Evolutionary conservation across 164 flowering plant species (phyloP).

Genomic region (Magnolia changhungtana): DNA sequence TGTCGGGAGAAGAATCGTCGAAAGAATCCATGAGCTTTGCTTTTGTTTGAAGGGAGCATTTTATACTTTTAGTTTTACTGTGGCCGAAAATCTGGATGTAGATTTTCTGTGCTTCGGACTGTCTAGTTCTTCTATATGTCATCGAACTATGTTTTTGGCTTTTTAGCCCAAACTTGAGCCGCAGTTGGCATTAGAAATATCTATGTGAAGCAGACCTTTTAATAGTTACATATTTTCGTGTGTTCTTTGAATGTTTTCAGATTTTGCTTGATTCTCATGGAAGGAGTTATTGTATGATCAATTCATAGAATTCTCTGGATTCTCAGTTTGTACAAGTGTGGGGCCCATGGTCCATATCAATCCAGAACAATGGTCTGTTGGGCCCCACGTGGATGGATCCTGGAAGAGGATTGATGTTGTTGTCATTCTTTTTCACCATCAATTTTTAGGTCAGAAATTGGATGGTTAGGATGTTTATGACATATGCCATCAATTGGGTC

Average conservation of each 20-base stretch:
- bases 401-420: no score
- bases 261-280: background rate
- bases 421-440: no score
- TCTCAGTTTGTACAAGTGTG: no score
- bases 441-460: no score
- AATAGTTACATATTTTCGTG: no score
- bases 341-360: background rate
- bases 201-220: background rate
- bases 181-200: background rate
- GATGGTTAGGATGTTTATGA: no score
- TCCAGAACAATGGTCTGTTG: no score
- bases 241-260: background rate
- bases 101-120: background rate
- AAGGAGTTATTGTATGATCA: background rate
- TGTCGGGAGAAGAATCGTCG: background rate
- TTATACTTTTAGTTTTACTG: background rate
- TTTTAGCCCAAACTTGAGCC: background rate
- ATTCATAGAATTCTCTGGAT: no score
- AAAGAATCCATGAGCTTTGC: background rate
- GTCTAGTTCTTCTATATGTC: background rate
- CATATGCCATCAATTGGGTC: no score
- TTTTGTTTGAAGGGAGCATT: background rate
- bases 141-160: background rate
- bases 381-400: no score
- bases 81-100: background rate